Percentiles rank a stretch among this genome's conserved stretches.
Conservation (phyloP, 495 filamentous ascomycete genomes). For the Thozetella sp. region DNA sequence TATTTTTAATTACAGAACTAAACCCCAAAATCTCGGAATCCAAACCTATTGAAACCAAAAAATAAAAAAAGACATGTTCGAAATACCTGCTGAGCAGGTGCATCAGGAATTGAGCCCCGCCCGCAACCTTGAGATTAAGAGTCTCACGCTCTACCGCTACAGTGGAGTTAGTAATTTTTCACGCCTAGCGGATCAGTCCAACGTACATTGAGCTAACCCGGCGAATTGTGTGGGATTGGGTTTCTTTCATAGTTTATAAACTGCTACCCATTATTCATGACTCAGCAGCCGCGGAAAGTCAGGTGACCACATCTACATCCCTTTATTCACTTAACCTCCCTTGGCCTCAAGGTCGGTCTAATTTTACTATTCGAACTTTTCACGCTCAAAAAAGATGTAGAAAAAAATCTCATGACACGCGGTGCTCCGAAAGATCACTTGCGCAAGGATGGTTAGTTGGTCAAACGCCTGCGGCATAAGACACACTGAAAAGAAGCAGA, state of each 20-base stretch:
- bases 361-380: not conserved
- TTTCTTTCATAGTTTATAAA: not conserved
- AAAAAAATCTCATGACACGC: not conserved
- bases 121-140: conserved; percentile 19
- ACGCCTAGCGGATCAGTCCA: not conserved
- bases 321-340: not conserved
- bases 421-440: not conserved
- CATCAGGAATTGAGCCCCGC: conserved; percentile 40
- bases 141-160: conserved; percentile 6
- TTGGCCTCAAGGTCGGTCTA: not conserved
- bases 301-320: not conserved
- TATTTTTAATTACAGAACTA: not conserved
- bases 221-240: not conserved
- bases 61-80: not conserved
- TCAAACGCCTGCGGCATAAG: not conserved
- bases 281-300: not conserved
- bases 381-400: not conserved
- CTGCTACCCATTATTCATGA: not conserved
- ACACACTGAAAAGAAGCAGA: not conserved
- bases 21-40: not conserved
- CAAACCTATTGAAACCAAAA: not conserved
- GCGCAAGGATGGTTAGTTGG: not conserved
- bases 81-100: conserved; percentile 10
- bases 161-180: not conserved
- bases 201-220: not conserved